phyloP scores from a whole-genome alignment of 768 basidiomycete genomes.

The Leucocoprinus birnbaumii region DNA sequence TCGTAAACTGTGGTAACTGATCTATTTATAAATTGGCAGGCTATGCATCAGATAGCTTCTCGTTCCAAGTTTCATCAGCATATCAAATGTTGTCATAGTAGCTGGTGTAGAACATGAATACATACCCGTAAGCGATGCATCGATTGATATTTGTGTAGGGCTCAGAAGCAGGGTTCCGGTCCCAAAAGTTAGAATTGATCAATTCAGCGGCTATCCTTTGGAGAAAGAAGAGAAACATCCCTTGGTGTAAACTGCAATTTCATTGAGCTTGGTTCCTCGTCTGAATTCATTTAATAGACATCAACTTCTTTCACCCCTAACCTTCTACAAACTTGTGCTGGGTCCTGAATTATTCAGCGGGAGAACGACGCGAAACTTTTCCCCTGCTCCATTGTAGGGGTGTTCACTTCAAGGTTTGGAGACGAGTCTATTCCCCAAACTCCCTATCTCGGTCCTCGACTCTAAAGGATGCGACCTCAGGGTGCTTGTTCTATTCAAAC shows the following conservation, averaged over 20 bases:
- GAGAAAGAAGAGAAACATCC: conserved; percentile 9
- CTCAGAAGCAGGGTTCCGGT: not conserved
- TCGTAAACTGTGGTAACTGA: conserved; percentile 2
- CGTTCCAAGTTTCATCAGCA: conserved; percentile 10
- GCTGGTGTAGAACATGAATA: not conserved
- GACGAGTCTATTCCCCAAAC: not conserved
- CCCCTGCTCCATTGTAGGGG: not conserved
- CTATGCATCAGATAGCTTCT: conserved; percentile 12
- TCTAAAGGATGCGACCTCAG: no score
- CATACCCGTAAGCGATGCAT: not conserved
- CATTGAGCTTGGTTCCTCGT: not conserved
- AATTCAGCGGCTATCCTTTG: not conserved
- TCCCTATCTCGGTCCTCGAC: no score
- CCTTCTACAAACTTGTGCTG: conserved; percentile 9
- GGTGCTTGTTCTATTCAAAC: no score
- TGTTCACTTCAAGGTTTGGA: not conserved
- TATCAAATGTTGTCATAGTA: conserved; percentile 14
- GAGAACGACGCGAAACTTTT: not conserved
- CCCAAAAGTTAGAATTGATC: not conserved
- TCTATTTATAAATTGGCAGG: conserved; percentile 9
- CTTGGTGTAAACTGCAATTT: conserved; percentile 7
- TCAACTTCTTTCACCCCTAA: conserved; percentile 9
- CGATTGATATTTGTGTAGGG: not conserved
- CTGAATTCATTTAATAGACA: conserved; percentile 2
- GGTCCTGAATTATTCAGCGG: conserved; percentile 11